A percentile compares a stretch with the other conserved stretches of the same genome.
phyloP scores from a whole-genome alignment of 202 grass and related monocot genomes.

The Brachypodium distachyon region DNA sequence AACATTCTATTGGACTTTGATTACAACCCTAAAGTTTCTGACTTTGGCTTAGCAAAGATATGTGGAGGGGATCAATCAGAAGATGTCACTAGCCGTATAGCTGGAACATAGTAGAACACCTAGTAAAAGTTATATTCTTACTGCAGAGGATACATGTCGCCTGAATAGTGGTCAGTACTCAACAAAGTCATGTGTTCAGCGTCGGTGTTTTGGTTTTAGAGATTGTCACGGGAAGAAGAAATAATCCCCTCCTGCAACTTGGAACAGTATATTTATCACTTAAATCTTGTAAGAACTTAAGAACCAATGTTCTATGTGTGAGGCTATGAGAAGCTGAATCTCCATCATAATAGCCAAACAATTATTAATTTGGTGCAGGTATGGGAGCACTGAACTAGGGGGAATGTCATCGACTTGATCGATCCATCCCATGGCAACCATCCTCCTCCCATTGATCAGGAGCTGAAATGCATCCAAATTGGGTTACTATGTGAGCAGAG shows the following conservation, averaged over 20 bases:
- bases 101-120: slow-evolving; percentile 23
- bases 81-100: slow-evolving; percentile 26
- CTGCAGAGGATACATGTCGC: slow-evolving; percentile 40
- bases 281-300: slow-evolving; percentile 34
- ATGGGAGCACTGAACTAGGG: slow-evolving; percentile 30
- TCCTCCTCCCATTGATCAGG: slow-evolving; percentile 6
- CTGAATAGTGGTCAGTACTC: slow-evolving; percentile 45
- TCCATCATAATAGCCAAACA: not conserved
- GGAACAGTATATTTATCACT: slow-evolving; percentile 15
- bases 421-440: slow-evolving; percentile 1
- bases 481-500: slow-evolving; percentile 43
- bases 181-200: slow-evolving; percentile 36
- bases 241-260: not conserved
- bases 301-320: no score
- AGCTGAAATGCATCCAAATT: slow-evolving; percentile 34
- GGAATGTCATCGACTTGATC: slow-evolving; percentile 12
- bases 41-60: slow-evolving; percentile 45
- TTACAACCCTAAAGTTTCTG: slow-evolving; percentile 42
- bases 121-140: not conserved
- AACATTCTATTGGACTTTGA: slow-evolving; percentile 29
- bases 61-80: slow-evolving; percentile 26
- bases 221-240: slow-evolving; percentile 43
- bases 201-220: slow-evolving; percentile 43
- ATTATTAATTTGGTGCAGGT: not conserved
- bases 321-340: not conserved